Percentiles rank a stretch among this genome's conserved stretches.
Conservation (phyloP, 768 basidiomycete genomes). For the Pleurotus pulmonarius region DNA sequence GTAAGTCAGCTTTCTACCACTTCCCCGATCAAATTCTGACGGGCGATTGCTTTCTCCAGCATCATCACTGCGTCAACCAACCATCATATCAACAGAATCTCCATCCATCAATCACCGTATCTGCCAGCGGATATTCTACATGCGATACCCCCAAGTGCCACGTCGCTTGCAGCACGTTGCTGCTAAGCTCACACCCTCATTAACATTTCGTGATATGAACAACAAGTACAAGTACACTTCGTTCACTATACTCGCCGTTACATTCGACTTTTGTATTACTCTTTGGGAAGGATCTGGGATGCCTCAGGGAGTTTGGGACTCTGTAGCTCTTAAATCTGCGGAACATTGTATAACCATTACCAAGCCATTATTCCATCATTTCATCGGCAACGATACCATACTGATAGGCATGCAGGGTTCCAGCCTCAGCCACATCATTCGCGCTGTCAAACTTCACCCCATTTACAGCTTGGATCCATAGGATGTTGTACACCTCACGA, state of each 20-base stretch:
- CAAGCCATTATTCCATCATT: neutral
- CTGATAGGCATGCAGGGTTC: too few species aligned
- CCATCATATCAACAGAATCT: neutral
- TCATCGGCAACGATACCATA: neutral
- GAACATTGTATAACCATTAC: constrained; percentile 1
- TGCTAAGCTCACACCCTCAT: neutral
- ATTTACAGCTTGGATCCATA: neutral
- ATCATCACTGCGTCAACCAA: too few species aligned
- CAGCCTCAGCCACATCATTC: too few species aligned
- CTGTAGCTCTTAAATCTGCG: constrained; percentile 1
- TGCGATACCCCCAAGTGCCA: neutral
- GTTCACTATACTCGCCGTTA: neutral
- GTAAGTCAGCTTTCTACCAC: too few species aligned
- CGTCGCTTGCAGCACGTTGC: neutral
- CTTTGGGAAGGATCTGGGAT: constrained; percentile 8
- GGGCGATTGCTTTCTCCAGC: too few species aligned
- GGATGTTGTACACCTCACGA: neutral
- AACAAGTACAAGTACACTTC: neutral
- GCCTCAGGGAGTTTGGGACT: constrained; percentile 6
- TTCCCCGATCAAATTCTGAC: too few species aligned
- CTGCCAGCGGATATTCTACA: neutral
- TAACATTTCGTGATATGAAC: neutral
- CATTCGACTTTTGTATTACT: constrained; percentile 6
- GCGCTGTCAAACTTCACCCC: neutral
- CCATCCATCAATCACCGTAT: neutral